Conservation (phyloP, 176 grass and related monocot species). For the Elymus sibiricus region DNA sequence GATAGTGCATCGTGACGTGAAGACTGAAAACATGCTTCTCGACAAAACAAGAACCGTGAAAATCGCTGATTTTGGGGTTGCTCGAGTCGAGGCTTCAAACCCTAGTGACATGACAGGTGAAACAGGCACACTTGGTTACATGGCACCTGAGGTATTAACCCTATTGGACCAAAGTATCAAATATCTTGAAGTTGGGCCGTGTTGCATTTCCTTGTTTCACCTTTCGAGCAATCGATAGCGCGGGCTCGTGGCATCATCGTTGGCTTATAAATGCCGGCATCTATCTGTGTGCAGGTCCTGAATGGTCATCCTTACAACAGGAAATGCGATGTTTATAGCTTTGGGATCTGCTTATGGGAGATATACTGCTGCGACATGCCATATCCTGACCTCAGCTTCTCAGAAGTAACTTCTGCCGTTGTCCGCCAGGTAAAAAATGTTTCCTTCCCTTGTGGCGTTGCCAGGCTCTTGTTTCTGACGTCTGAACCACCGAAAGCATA, state of each 20-base stretch:
- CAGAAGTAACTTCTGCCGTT: constrained; percentile 93
- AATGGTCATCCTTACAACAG: constrained; percentile 93
- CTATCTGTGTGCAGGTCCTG: constrained; percentile 62
- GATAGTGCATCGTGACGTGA: constrained; percentile 96
- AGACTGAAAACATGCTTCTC: constrained; percentile 99
- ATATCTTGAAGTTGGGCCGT: neutral
- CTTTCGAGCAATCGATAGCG: neutral
- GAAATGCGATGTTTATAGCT: constrained; percentile 99
- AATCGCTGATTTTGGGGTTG: constrained; percentile 99
- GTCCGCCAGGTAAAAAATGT: constrained; percentile 73
- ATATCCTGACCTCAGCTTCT: constrained; percentile 96
- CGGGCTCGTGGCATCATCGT: neutral
- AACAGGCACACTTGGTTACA: constrained; percentile 99
- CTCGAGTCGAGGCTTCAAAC: constrained; percentile 97
- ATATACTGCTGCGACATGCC: constrained; percentile 99
- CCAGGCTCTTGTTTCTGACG: neutral
- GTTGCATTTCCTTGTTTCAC: neutral
- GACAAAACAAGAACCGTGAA: constrained; percentile 92
- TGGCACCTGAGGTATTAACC: constrained; percentile 93
- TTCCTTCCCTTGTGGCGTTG: neutral
- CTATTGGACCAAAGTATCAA: neutral
- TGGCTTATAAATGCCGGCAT: constrained; percentile 23
- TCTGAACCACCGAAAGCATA: neutral
- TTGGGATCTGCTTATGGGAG: constrained; percentile 97
- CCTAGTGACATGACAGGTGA: constrained; percentile 98